Conservation (phyloP, 352 stramenopile genomes). For the Phytophthora ohioensis region DNA sequence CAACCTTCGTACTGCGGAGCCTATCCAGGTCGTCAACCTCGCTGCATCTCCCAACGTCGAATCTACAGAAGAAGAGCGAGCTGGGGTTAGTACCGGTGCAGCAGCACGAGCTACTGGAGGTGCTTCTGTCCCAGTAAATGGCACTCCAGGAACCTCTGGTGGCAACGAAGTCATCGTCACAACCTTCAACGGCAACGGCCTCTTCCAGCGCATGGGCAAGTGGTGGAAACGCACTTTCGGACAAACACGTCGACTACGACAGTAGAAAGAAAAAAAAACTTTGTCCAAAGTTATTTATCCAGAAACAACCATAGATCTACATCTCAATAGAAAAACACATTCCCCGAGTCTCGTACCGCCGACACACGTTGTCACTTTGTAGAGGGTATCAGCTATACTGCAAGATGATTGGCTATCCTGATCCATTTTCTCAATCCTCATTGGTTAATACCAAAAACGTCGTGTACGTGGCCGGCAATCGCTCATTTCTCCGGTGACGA, state of each 20-base stretch:
- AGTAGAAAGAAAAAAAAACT: conserved; percentile 5
- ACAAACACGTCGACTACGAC: conserved; percentile 11
- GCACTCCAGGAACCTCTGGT: not conserved
- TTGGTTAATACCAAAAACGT: too few species aligned
- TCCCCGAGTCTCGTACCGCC: not conserved
- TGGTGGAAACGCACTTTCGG: conserved; percentile 17
- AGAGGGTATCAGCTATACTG: too few species aligned
- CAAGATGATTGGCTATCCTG: too few species aligned
- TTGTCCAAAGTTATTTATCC: not conserved
- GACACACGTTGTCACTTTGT: not conserved
- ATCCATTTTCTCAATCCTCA: too few species aligned
- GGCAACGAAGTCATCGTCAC: conserved; percentile 14
- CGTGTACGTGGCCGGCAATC: not conserved
- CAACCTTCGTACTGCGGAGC: not conserved
- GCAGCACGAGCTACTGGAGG: not conserved
- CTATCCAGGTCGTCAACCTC: not conserved
- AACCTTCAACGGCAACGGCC: conserved; percentile 13
- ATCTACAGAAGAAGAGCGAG: conserved; percentile 13
- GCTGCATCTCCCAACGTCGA: not conserved
- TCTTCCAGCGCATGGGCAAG: conserved; percentile 15
- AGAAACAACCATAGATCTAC: not conserved
- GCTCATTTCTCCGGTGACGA: not conserved
- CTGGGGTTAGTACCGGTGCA: not conserved
- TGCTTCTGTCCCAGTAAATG: conserved; percentile 5
- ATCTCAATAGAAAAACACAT: not conserved